These are phyloP conservation scores for Fusarium torulosum DNA, from an alignment of 2,329 filamentous ascomycete genomes.

Conservation along the genomic window DNA sequence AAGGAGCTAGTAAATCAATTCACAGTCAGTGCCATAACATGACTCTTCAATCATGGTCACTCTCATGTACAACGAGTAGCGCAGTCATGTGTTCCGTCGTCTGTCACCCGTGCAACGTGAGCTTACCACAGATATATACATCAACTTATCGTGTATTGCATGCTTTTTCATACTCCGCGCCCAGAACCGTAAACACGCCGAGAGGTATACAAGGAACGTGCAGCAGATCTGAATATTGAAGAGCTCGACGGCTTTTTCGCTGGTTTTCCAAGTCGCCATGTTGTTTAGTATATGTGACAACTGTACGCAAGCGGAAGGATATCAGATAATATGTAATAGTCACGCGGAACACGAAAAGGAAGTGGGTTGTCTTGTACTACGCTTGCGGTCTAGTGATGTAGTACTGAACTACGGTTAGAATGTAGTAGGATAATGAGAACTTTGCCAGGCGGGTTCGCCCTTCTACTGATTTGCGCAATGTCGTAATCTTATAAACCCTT, in stretches of 20 bases:
- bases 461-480: no score
- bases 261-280: constrained; percentile 1
- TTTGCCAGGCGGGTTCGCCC: no score
- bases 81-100: background rate
- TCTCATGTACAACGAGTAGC: background rate
- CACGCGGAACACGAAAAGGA: background rate
- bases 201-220: constrained; percentile 1
- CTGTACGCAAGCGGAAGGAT: background rate
- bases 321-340: background rate
- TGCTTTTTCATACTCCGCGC: constrained; percentile 1
- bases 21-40: constrained; percentile 1
- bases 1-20: background rate
- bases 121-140: constrained; percentile 13
- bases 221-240: background rate
- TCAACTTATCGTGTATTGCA: constrained; percentile 4
- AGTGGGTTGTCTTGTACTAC: background rate
- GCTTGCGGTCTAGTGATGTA: background rate
- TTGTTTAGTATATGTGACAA: background rate
- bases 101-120: background rate
- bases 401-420: background rate
- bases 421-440: no score
- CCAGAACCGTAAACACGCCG: background rate
- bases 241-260: constrained; percentile 3
- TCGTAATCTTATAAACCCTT: no score
- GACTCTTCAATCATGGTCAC: background rate